Evolutionary conservation across 179 eudicot species (phyloP).

Genomic region (Amaranthus tricolor): DNA sequence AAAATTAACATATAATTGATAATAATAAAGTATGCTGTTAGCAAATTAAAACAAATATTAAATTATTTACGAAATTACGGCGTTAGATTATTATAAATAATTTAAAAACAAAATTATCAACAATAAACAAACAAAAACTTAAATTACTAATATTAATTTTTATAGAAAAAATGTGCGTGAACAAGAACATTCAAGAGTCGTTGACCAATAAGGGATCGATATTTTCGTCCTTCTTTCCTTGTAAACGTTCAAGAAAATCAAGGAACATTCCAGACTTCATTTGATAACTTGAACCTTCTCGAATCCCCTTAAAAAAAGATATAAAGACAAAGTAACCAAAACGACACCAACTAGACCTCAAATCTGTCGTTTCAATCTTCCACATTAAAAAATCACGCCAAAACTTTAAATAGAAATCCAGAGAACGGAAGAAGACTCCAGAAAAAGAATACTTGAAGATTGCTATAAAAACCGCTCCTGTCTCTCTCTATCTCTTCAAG

Average conservation of each 20-base stretch:
- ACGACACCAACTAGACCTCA: background rate
- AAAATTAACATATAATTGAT: too few relatives aligned
- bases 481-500: background rate
- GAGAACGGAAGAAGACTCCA: conserved; percentile 34
- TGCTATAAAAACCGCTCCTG: conserved; percentile 20
- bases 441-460: conserved; percentile 6
- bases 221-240: background rate
- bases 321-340: background rate
- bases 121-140: too few relatives aligned
- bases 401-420: conserved; percentile 12
- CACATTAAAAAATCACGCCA: conserved; percentile 13
- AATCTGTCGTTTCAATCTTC: conserved; percentile 10
- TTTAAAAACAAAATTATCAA: too few relatives aligned
- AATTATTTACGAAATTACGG: too few relatives aligned
- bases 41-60: too few relatives aligned
- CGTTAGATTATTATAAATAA: too few relatives aligned
- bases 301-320: background rate
- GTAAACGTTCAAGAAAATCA: background rate
- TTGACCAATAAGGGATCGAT: too few relatives aligned
- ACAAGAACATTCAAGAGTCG: too few relatives aligned
- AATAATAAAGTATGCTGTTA: too few relatives aligned
- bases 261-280: conserved; percentile 18
- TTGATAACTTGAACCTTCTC: conserved; percentile 21
- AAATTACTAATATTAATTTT: too few relatives aligned
- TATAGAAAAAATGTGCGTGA: too few relatives aligned